Evolutionary conservation across 371 early-diverging fungal species (phyloP).

Genomic region (Basidiobolus heterosporus): DNA sequence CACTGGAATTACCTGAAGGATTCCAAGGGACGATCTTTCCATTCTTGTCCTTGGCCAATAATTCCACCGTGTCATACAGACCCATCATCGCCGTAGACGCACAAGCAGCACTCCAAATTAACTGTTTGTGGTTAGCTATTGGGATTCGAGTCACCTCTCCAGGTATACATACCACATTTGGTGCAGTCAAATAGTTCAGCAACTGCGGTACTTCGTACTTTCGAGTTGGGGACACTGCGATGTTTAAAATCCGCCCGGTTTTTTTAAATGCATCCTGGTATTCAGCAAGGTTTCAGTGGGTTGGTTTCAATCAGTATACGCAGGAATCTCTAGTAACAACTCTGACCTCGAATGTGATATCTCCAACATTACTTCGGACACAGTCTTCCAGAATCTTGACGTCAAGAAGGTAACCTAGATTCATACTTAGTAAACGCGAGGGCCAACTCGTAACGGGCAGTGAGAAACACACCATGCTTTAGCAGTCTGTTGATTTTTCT

Average conservation of each 20-base stretch:
- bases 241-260: slow-evolving; percentile 49
- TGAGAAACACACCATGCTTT: slow-evolving; percentile 29
- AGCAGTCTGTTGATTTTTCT: slow-evolving; percentile 42
- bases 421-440: neutral
- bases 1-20: slow-evolving; percentile 22
- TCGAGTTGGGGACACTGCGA: slow-evolving; percentile 45
- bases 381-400: slow-evolving; percentile 48
- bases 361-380: slow-evolving; percentile 46
- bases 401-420: slow-evolving; percentile 45
- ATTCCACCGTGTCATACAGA: slow-evolving; percentile 33
- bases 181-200: slow-evolving; percentile 54
- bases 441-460: neutral
- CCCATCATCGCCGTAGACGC: slow-evolving; percentile 42
- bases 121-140: too few species aligned
- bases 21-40: slow-evolving; percentile 47
- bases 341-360: slow-evolving; percentile 45
- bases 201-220: slow-evolving; percentile 51
- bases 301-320: neutral
- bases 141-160: too few species aligned
- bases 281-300: neutral
- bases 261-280: slow-evolving; percentile 40
- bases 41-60: slow-evolving; percentile 47
- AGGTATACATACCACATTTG: slow-evolving; percentile 39
- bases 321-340: neutral
- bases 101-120: slow-evolving; percentile 57